Percentiles rank a stretch among this genome's conserved stretches.
phyloP scores from a whole-genome alignment of 2,329 filamentous ascomycete genomes.

The Xylaria sp. region DNA sequence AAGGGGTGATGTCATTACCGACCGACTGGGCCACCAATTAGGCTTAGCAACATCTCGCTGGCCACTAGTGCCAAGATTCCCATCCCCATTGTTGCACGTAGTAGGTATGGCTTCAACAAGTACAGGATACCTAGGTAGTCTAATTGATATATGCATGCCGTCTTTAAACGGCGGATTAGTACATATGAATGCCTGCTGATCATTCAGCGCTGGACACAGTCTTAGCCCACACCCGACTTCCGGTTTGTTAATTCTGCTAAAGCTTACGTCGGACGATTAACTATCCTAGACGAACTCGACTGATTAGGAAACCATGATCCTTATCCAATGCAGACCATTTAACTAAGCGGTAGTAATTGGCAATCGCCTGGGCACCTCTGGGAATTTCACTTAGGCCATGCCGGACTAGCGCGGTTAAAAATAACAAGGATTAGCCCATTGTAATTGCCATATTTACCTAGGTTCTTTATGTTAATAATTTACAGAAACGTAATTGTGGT shows the following conservation, averaged over 20 bases:
- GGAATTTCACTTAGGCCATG: too few relatives aligned
- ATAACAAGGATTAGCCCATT: too few relatives aligned
- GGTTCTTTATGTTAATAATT: too few relatives aligned
- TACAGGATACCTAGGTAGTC: too few relatives aligned
- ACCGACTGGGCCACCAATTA: neutral
- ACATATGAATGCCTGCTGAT: neutral
- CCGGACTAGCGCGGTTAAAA: too few relatives aligned
- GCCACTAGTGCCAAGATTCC: neutral
- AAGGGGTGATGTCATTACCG: constrained; percentile 27
- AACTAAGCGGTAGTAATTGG: too few relatives aligned
- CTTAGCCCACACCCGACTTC: neutral
- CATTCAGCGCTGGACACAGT: neutral
- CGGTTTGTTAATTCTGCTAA: neutral
- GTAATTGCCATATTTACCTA: too few relatives aligned
- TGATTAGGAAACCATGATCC: constrained; percentile 7
- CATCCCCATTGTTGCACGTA: neutral
- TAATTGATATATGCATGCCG: too few relatives aligned
- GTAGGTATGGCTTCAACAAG: too few relatives aligned
- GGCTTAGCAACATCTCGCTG: constrained; percentile 16
- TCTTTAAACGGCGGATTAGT: neutral
- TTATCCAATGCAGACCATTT: neutral
- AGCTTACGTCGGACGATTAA: neutral
- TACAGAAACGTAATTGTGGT: too few relatives aligned
- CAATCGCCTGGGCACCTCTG: too few relatives aligned
- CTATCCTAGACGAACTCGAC: neutral